These are phyloP conservation scores for Pestalotiopsis fici DNA, from an alignment of 2,329 filamentous ascomycete genomes.

Conservation along the genomic window DNA sequence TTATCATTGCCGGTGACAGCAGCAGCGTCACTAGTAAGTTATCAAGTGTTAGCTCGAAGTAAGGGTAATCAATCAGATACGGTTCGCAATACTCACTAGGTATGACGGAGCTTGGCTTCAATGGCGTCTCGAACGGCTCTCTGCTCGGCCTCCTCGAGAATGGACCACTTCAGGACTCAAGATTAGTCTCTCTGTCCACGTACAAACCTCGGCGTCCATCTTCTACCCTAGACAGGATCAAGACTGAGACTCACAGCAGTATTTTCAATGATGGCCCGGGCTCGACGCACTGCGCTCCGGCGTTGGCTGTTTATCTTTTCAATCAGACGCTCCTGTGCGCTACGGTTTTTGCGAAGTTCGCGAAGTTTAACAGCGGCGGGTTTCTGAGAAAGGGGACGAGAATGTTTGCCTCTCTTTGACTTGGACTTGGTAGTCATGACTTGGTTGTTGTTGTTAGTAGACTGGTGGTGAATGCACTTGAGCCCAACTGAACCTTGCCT, in stretches of 20 bases:
- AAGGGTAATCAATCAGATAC: no score
- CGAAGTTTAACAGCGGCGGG: slow-evolving; percentile 3
- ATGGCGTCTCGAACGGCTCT: background rate
- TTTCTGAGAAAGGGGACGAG: background rate
- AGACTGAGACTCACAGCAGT: background rate
- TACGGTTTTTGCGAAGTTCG: background rate
- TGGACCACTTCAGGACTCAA: background rate
- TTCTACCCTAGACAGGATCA: background rate
- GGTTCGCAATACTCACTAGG: background rate
- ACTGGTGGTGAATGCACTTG: background rate
- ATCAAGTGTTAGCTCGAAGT: background rate
- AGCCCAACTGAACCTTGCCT: background rate
- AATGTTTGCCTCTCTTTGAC: background rate
- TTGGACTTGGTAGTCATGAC: background rate
- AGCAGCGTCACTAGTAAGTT: background rate
- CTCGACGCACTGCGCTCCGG: background rate
- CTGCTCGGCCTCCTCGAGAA: background rate
- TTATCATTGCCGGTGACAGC: background rate
- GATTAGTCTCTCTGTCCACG: background rate
- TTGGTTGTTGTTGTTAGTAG: background rate
- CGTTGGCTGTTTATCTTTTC: slow-evolving; percentile 4
- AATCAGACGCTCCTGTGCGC: background rate
- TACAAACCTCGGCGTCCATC: background rate
- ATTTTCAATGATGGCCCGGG: background rate
- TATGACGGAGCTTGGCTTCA: background rate